Evolutionary conservation across 75 land plant genomes (phyloP).

Genomic region (Chamaecyparis obtusa): DNA sequence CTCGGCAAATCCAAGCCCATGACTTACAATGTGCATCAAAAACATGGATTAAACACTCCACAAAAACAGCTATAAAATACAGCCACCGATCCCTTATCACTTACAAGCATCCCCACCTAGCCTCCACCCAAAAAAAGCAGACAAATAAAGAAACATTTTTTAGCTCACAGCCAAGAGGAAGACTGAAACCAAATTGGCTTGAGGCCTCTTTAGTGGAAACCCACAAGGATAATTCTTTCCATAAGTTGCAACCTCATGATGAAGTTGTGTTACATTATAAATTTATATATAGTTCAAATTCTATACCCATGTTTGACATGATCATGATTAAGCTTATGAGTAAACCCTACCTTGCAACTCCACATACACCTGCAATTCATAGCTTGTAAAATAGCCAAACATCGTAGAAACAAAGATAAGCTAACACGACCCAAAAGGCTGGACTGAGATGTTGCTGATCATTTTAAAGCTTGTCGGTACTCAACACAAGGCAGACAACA

Average conservation of each 20-base stretch:
- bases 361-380: not conserved
- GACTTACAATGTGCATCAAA: too few relatives aligned
- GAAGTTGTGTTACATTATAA: not conserved
- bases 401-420: too few relatives aligned
- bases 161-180: not conserved
- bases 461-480: not conserved
- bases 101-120: too few relatives aligned
- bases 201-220: not conserved
- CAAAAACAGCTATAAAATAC: too few relatives aligned
- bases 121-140: too few relatives aligned
- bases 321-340: not conserved
- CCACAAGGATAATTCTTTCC: not conserved
- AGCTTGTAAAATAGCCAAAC: not conserved
- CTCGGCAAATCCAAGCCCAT: too few relatives aligned
- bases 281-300: not conserved
- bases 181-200: not conserved
- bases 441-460: not conserved
- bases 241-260: not conserved
- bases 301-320: not conserved
- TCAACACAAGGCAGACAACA: not conserved
- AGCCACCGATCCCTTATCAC: too few relatives aligned
- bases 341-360: not conserved
- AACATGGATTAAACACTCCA: too few relatives aligned
- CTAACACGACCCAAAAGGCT: not conserved
- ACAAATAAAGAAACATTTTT: not conserved